phyloP scores from a whole-genome alignment of 1,139 yeast genomes.

The Blastobotrys indianensis region DNA sequence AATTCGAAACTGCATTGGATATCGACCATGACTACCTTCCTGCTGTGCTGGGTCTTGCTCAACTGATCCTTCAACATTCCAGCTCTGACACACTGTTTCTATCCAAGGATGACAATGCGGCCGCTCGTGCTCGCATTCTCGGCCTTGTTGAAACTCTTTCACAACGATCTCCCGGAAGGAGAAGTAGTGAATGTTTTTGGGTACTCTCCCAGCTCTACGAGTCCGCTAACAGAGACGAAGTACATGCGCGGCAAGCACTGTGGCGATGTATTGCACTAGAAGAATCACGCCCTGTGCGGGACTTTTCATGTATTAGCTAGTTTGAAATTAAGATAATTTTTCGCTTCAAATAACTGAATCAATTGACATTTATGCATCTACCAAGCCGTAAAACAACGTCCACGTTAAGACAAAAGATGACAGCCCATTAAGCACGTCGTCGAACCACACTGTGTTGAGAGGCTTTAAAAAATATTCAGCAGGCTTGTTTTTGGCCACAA shows the following conservation, averaged over 20 bases:
- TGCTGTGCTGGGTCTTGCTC: conserved; percentile 63
- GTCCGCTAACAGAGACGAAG: conserved; percentile 47
- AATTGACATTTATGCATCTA: conserved; percentile 33
- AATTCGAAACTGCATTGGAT: conserved; percentile 64
- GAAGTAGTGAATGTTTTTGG: conserved; percentile 69
- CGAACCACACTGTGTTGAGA: conserved; percentile 49
- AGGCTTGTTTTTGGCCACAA: conserved; percentile 43
- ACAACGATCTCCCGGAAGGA: conserved; percentile 46
- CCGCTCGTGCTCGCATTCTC: conserved; percentile 62
- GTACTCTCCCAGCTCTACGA: conserved; percentile 62
- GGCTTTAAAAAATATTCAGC: conserved; percentile 48
- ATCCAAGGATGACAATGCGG: conserved; percentile 49
- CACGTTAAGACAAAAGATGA: conserved; percentile 78
- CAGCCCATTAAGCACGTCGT: conserved; percentile 51
- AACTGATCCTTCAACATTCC: conserved; percentile 44
- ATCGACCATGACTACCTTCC: conserved; percentile 45
- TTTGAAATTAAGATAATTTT: background rate
- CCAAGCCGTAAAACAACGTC: conserved; percentile 72
- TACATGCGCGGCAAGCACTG: conserved; percentile 46
- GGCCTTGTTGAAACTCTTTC: conserved; percentile 58
- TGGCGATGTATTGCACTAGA: conserved; percentile 68
- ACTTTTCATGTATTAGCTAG: conserved; percentile 24
- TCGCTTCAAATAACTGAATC: background rate
- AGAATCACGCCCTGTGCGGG: conserved; percentile 59
- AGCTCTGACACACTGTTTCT: conserved; percentile 29